Evolutionary conservation across 768 basidiomycete species (phyloP).

Genomic region (Trametes meyenii): DNA sequence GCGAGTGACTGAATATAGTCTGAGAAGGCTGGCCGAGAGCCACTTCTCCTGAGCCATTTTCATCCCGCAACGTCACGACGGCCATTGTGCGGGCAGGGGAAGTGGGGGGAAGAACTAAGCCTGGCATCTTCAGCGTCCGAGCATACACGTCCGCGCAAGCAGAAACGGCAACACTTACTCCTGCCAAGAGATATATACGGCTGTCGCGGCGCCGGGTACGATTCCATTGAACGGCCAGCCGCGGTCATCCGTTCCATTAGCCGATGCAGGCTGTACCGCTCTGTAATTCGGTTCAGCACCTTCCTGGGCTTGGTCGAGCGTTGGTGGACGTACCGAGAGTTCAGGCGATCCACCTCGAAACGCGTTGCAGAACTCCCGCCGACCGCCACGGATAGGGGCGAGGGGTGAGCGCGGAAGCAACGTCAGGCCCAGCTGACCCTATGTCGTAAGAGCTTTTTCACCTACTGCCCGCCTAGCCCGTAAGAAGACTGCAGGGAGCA

Average conservation of each 20-base stretch:
- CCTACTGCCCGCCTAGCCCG: neutral
- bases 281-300: constrained; percentile 6
- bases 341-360: constrained; percentile 3
- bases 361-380: neutral
- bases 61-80: neutral
- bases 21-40: neutral
- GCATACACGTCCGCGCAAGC: neutral
- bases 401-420: neutral
- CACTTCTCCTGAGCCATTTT: neutral
- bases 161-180: neutral
- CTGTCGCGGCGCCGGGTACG: neutral
- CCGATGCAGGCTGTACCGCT: neutral
- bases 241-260: neutral
- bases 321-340: neutral
- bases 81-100: neutral
- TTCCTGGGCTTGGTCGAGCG: neutral
- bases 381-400: neutral
- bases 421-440: constrained; percentile 1
- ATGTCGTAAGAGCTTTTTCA: neutral
- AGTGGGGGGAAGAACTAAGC: neutral
- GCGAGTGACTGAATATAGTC: constrained; percentile 9
- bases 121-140: constrained; percentile 4
- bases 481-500: neutral
- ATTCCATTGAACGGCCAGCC: constrained; percentile 4
- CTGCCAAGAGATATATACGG: constrained; percentile 8